These are phyloP conservation scores for Helicocarpus griseus DNA, from an alignment of 2,329 filamentous ascomycete genomes.

Conservation along the genomic window DNA sequence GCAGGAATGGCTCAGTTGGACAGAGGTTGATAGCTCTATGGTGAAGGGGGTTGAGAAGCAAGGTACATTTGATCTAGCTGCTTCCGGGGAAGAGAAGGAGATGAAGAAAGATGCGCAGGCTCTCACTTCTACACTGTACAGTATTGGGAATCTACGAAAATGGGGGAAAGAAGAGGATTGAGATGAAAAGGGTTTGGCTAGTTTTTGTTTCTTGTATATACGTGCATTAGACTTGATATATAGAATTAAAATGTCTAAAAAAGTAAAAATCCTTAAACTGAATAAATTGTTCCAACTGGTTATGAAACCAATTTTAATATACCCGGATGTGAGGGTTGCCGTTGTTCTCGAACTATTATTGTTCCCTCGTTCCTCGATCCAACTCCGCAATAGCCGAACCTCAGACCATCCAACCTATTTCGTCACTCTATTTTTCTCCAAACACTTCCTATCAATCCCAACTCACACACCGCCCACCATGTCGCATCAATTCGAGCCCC, in stretches of 20 bases:
- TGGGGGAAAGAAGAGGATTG: constrained; percentile 19
- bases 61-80: constrained; percentile 21
- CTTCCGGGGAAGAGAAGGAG: constrained; percentile 20
- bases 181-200: not conserved
- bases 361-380: too few species aligned
- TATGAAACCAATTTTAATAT: not conserved
- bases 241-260: not conserved
- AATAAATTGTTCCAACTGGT: not conserved
- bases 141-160: constrained; percentile 33
- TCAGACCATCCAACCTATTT: too few species aligned
- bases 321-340: not conserved
- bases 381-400: not conserved
- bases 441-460: not conserved
- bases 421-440: not conserved
- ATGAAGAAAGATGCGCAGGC: constrained; percentile 25
- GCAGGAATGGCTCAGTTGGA: constrained; percentile 19
- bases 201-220: not conserved
- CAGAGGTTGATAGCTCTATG: constrained; percentile 14
- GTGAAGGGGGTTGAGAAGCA: constrained; percentile 20
- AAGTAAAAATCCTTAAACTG: not conserved
- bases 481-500: constrained; percentile 53
- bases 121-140: constrained; percentile 24
- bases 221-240: too few species aligned
- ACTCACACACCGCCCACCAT: constrained; percentile 4
- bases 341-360: not conserved